These are phyloP conservation scores for Fusarium oligoseptatum DNA, from an alignment of 2,329 filamentous ascomycete genomes.

Conservation along the genomic window DNA sequence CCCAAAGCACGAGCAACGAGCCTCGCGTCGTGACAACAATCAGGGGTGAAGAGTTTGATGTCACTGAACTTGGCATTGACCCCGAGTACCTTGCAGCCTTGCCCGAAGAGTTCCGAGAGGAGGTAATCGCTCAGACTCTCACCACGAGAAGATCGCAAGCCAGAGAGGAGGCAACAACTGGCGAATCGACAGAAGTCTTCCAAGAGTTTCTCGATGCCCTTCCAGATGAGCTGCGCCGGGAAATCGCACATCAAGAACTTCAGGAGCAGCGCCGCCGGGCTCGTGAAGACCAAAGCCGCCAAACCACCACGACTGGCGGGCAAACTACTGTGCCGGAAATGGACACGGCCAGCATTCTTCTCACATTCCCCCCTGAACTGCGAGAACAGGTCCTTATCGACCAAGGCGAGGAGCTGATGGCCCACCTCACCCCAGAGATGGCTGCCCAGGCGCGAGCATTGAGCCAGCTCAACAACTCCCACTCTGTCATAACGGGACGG, in stretches of 20 bases:
- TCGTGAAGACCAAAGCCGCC: constrained; percentile 82
- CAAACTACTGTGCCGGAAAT: constrained; percentile 77
- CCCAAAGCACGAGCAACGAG: constrained; percentile 42
- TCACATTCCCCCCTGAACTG: constrained; percentile 87
- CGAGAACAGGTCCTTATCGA: constrained; percentile 91
- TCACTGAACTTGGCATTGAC: constrained; percentile 95
- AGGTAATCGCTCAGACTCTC: constrained; percentile 93
- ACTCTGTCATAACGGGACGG: constrained; percentile 49
- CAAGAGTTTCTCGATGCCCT: constrained; percentile 95
- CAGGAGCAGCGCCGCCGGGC: constrained; percentile 89
- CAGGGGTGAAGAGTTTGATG: constrained; percentile 88
- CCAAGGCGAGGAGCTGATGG: constrained; percentile 89
- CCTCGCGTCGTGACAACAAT: constrained; percentile 84
- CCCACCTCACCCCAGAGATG: constrained; percentile 86
- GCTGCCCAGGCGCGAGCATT: constrained; percentile 87
- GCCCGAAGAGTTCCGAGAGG: constrained; percentile 96
- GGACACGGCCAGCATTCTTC: constrained; percentile 92
- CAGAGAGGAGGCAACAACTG: constrained; percentile 73
- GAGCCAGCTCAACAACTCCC: constrained; percentile 55
- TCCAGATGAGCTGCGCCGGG: constrained; percentile 88
- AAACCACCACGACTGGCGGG: constrained; percentile 67
- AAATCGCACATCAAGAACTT: constrained; percentile 91
- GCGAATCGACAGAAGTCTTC: constrained; percentile 86
- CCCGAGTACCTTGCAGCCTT: constrained; percentile 94
- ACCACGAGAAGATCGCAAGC: constrained; percentile 86